A percentile compares a stretch with the other conserved stretches of the same genome.
phyloP scores from a whole-genome alignment of 148 eudicot species.

The Camellia sinensis region DNA sequence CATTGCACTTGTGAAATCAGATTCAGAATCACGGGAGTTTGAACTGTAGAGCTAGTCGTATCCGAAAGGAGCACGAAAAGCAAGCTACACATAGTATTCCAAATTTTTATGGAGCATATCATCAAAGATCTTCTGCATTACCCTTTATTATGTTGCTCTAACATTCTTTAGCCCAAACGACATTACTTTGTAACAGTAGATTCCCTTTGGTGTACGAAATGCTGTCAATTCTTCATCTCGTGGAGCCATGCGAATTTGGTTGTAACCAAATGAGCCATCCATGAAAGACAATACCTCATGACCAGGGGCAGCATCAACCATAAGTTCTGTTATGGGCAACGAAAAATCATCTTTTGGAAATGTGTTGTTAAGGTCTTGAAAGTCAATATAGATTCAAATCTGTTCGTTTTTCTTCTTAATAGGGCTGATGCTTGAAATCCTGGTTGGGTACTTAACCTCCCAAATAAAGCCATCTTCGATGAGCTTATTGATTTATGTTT shows the following conservation, averaged over 20 bases:
- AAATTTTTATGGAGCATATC: constrained; percentile 15
- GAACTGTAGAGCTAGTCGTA: too few relatives aligned
- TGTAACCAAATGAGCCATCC: neutral
- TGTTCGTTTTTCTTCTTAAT: constrained; percentile 12
- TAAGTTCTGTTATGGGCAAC: neutral
- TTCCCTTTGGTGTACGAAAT: neutral
- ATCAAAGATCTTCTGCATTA: constrained; percentile 20
- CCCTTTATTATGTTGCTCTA: neutral
- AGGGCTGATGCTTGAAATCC: neutral
- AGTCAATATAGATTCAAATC: neutral
- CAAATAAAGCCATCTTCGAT: neutral
- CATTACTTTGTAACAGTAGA: constrained; percentile 15
- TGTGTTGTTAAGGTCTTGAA: neutral
- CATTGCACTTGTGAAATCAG: too few relatives aligned
- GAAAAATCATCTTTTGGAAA: neutral
- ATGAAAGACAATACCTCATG: neutral
- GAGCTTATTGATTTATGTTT: neutral
- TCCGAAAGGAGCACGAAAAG: too few relatives aligned
- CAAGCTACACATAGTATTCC: constrained; percentile 19
- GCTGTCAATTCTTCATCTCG: too few relatives aligned
- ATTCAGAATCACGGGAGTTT: too few relatives aligned
- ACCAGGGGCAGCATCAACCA: neutral
- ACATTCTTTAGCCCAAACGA: constrained; percentile 7
- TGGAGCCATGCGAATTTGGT: neutral
- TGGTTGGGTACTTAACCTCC: too few relatives aligned